phyloP scores from a whole-genome alignment of 805 yeast genomes.

The Wickerhamiella galacta region DNA sequence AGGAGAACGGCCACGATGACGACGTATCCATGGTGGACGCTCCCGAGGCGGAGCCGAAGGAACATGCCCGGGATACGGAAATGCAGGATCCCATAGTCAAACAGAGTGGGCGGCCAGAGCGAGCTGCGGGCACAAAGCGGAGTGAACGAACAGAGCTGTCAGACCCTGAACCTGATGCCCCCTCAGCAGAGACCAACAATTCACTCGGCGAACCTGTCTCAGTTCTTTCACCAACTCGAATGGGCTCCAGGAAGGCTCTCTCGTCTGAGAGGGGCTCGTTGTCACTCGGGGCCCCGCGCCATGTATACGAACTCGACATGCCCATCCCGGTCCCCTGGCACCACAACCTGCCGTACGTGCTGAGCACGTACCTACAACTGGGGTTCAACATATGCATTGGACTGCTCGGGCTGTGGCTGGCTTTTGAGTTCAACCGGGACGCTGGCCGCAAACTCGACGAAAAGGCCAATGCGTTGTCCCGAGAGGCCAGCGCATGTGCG shows the following conservation, averaged over 20 bases:
- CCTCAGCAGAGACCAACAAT: no score
- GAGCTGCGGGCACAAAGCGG: no score
- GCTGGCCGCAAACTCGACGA: slow-evolving; percentile 48
- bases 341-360: slow-evolving; percentile 31
- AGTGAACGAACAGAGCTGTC: no score
- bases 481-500: slow-evolving; percentile 48
- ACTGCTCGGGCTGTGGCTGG: slow-evolving; percentile 30
- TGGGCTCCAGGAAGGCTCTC: slow-evolving; percentile 6
- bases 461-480: slow-evolving; percentile 36
- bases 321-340: slow-evolving; percentile 20
- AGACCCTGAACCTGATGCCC: no score
- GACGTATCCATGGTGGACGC: slow-evolving; percentile 3
- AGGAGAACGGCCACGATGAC: no score
- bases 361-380: slow-evolving; percentile 50
- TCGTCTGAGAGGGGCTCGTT: background rate
- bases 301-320: slow-evolving; percentile 9
- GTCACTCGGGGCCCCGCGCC: no score
- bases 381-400: slow-evolving; percentile 37
- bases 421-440: slow-evolving; percentile 41
- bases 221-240: slow-evolving; percentile 6
- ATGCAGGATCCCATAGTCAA: no score
- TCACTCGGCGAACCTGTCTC: background rate
- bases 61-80: no score
- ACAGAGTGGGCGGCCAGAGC: no score
- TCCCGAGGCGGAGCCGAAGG: no score